Evolutionary conservation across 768 basidiomycete genomes (phyloP).

Genomic region (Auriculariales sp.): DNA sequence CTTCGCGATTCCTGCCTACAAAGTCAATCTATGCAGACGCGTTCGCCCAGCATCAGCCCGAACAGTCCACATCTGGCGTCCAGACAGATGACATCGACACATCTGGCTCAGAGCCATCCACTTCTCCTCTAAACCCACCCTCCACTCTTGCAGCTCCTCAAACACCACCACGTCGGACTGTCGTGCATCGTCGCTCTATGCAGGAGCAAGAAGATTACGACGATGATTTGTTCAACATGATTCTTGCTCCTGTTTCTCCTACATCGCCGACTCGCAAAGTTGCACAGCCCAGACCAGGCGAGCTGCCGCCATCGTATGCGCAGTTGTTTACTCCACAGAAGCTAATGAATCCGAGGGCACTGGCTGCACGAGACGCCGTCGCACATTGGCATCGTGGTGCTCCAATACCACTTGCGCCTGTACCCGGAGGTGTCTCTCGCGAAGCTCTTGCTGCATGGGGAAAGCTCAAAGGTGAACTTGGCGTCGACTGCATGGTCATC

Average conservation of each 20-base stretch:
- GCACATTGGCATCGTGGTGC: conserved; percentile 60
- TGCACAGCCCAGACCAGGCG: not conserved
- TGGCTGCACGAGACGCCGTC: conserved; percentile 39
- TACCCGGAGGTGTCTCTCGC: conserved; percentile 37
- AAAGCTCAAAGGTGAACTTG: conserved; percentile 63
- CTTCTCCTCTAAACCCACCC: not conserved
- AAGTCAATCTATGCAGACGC: conserved; percentile 71
- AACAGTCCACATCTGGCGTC: conserved; percentile 30
- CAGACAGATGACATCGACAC: conserved; percentile 36
- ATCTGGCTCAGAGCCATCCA: not conserved
- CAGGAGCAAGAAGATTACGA: not conserved
- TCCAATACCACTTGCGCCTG: conserved; percentile 25
- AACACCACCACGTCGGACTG: not conserved
- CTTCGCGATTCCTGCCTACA: conserved; percentile 13
- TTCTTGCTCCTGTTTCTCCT: not conserved
- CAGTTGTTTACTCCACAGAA: not conserved
- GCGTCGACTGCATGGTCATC: conserved; percentile 61
- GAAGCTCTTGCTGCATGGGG: conserved; percentile 66
- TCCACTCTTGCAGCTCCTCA: not conserved
- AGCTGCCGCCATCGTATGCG: not conserved
- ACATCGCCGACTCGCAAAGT: not conserved
- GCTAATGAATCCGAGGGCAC: not conserved
- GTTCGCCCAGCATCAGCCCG: conserved; percentile 52
- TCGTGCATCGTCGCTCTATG: not conserved
- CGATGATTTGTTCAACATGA: not conserved